Conservation (phyloP, 306 rosid species). For the Medicago ruthenica region DNA sequence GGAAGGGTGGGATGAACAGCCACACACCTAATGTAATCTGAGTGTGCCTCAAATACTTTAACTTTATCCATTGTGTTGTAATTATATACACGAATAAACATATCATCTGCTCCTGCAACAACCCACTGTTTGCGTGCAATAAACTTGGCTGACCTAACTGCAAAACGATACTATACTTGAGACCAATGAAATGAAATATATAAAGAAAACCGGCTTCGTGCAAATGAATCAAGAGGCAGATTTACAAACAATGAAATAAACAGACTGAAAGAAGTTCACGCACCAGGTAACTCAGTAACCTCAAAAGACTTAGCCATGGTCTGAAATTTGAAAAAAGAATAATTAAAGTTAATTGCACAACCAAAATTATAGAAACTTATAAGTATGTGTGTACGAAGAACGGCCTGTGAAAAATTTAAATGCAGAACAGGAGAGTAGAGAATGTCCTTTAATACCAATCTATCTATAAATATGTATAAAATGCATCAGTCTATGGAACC, state of each 20-base stretch:
- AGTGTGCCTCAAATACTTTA: constrained; percentile 97
- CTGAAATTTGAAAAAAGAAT: constrained; percentile 56
- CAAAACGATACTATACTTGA: constrained; percentile 46
- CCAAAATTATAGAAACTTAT: constrained; percentile 19
- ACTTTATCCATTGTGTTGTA: constrained; percentile 99
- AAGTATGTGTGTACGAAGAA: constrained; percentile 25
- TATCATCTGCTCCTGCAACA: constrained; percentile 99
- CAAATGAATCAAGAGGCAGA: constrained; percentile 35
- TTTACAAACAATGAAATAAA: constrained; percentile 36
- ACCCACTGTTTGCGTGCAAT: constrained; percentile 98
- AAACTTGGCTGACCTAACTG: constrained; percentile 99
- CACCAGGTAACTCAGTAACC: constrained; percentile 98
- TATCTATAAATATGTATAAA: constrained; percentile 1
- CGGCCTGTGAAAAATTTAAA: constrained; percentile 28
- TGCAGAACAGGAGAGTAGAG: constrained; percentile 21
- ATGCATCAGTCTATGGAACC: constrained; percentile 30
- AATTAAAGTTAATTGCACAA: constrained; percentile 46
- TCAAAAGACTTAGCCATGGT: constrained; percentile 97
- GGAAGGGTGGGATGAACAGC: constrained; percentile 99
- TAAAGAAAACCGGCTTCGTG: constrained; percentile 26
- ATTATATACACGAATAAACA: constrained; percentile 95
- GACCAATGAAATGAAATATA: constrained; percentile 32
- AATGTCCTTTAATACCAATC: constrained; percentile 8
- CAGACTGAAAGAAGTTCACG: constrained; percentile 30
- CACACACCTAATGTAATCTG: constrained; percentile 98